Base-by-base conservation (phyloP, 2,329 filamentous ascomycete genomes). In the Phaeosphaeria sp. region DNA sequence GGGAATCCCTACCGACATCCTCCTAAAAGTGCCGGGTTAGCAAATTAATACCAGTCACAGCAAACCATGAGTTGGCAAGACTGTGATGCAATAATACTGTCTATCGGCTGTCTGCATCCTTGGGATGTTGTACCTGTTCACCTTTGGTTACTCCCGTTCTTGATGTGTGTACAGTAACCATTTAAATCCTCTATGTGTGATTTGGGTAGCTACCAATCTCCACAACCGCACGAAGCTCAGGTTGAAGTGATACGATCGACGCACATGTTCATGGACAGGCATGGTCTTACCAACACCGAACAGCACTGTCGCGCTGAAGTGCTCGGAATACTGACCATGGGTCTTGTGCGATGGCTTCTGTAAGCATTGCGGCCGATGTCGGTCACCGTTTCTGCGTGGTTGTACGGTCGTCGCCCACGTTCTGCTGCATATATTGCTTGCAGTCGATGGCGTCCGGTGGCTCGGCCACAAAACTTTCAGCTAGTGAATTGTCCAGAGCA, bases 301-400 rank as follows among this genome's bases (percentile, higher is more conserved):
- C 25, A 27, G 25, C 25, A 3, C 13, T 36, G 30, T 36, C 13
- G 30, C 11, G 30, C 30, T 36, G 30, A 36, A 36, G 6, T 36
- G 5, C 25, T 52, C n/a, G 25, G 6, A 21, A 36, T 5, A 36
- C 2, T 13, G 21, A 18, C 30, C 47, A 49, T n/a, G 18, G 25
- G 17, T 13, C n/a, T 36, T 33, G 46, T 15, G 7, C 11, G 20
- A 21, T 25, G 27, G 44, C n/a, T 46, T 49, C 59, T 49, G 55
- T 56, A 23, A 56, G 44, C 47, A 23, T 55, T 51, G 56, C 65
- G 59, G 62, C 63, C 66, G 63, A 71, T 63, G 65, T 71, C 63
- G 69, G 68, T 65, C 63, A 54, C 62, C 51, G 21, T 54, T 57
- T 53, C 43, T 48, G 55, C 62, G 52, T 33, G 49, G 57, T 46